phyloP scores from a whole-genome alignment of 176 grass and related monocot genomes.

The Alloteropsis semialata region DNA sequence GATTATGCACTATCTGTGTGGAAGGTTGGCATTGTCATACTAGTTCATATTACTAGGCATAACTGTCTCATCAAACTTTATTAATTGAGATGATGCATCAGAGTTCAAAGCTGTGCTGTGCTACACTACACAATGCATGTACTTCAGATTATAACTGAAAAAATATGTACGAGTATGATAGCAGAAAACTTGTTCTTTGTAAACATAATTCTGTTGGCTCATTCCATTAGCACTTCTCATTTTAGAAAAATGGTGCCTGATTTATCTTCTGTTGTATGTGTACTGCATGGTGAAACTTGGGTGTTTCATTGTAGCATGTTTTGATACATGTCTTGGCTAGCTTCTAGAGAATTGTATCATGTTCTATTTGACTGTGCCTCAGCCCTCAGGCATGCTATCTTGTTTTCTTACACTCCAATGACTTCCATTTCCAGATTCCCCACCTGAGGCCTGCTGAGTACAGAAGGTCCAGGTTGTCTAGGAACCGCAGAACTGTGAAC shows the following conservation, averaged over 20 bases:
- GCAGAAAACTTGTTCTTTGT: background rate
- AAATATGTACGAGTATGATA: too few species aligned
- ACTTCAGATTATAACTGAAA: background rate
- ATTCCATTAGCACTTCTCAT: background rate
- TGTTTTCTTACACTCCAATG: background rate
- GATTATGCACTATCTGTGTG: background rate
- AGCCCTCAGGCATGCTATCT: background rate
- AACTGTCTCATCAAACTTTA: too few species aligned
- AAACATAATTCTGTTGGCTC: background rate
- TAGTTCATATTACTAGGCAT: background rate
- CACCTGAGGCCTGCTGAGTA: conserved; percentile 67
- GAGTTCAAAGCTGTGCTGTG: background rate
- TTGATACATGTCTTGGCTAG: background rate
- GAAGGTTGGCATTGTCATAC: background rate
- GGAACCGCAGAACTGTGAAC: conserved; percentile 62
- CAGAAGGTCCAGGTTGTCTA: conserved; percentile 59
- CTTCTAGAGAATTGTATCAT: background rate
- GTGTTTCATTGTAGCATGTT: background rate
- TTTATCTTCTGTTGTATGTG: background rate
- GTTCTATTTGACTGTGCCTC: background rate
- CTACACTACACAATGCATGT: background rate
- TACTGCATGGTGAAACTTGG: background rate
- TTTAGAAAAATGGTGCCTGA: background rate
- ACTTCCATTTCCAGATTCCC: conserved; percentile 42
- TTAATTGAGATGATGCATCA: background rate